Evolutionary conservation across 192 early-diverging fungal genomes (phyloP), one percentile per base, ranked within the genome.

Genomic region (Linnemannia elongata): DNA sequence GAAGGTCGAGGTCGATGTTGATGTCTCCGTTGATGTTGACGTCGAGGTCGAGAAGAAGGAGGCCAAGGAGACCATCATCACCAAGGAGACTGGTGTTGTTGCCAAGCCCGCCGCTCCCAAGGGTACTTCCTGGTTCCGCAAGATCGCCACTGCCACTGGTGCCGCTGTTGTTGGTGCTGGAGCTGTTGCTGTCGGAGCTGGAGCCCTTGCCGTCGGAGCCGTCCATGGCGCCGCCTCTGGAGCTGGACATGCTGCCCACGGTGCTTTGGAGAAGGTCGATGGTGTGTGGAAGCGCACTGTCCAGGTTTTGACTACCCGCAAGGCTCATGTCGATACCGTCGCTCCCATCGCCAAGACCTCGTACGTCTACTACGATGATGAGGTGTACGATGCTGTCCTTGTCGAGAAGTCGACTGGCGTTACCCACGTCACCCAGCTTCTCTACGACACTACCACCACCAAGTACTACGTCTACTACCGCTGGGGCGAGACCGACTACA

Each of bases 101-200:
- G 75, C 49, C 36, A 5, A 73, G 78, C 69, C 78, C 24, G 54
- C 78, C 2, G 71, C 57, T n/a, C 45, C 69, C 54, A 74, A 73
- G 78, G 72, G 57, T 9, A 27, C 71, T 30, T 80, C 78, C 38
- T 80, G 79, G 79, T 80, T 80, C 79, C 71, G 72, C n/a, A 27
- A 39, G 8, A 5, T 35, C 1, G 45, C 44, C 36, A 30, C 52
- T 63, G 71, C 3, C 13, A 52, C 47, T 39, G 77, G 54, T 41
- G 76, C 68, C 54, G 77, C 69, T 49, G 77, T 45, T 42, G 74
- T n/a, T 41, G 75, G 74, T 33, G 69, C 68, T 57, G 68, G 47
- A 2, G 69, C 72, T 52, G 27, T 42, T 33, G 52, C 36, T 55
- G 30, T 68, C 44, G 79, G 36, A 3, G 9, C 76, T 1, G 66